phyloP scores from a whole-genome alignment of 1,284 basidiomycete species.

The Sanghuangporus weigelae region DNA sequence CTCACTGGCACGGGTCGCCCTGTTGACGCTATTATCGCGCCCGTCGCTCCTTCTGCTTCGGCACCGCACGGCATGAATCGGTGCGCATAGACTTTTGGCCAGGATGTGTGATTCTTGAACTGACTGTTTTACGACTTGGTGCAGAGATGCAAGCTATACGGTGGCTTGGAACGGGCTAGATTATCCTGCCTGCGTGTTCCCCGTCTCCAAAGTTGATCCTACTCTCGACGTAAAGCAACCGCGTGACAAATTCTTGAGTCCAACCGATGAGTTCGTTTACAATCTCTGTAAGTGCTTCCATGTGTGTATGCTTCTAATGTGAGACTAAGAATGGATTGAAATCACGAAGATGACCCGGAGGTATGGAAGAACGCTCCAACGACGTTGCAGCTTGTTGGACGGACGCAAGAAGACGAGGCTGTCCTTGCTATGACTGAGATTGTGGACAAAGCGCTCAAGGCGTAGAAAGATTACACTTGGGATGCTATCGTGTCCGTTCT shows the following conservation, averaged over 20 bases:
- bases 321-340: neutral
- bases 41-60: slow-evolving; percentile 48
- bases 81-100: slow-evolving; percentile 25
- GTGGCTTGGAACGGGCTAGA: slow-evolving; percentile 65
- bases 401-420: slow-evolving; percentile 70
- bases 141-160: slow-evolving; percentile 49
- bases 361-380: slow-evolving; percentile 58
- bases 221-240: slow-evolving; percentile 38
- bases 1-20: slow-evolving; percentile 56
- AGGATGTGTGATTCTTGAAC: neutral
- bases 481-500: too few species aligned
- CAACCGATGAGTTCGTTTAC: slow-evolving; percentile 44
- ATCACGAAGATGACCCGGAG: slow-evolving; percentile 49
- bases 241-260: slow-evolving; percentile 40
- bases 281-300: slow-evolving; percentile 45
- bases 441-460: slow-evolving; percentile 42
- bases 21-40: slow-evolving; percentile 58
- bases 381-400: slow-evolving; percentile 62
- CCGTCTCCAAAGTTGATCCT: slow-evolving; percentile 56
- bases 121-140: slow-evolving; percentile 13
- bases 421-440: slow-evolving; percentile 60
- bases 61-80: slow-evolving; percentile 47
- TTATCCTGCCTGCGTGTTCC: slow-evolving; percentile 62
- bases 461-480: neutral
- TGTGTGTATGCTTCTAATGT: neutral